Percentiles rank a stretch among this genome's conserved stretches.
These are phyloP conservation scores for Crithidia expoeki DNA, from an alignment of 208 protist genomes.

Conservation along the genomic window DNA sequence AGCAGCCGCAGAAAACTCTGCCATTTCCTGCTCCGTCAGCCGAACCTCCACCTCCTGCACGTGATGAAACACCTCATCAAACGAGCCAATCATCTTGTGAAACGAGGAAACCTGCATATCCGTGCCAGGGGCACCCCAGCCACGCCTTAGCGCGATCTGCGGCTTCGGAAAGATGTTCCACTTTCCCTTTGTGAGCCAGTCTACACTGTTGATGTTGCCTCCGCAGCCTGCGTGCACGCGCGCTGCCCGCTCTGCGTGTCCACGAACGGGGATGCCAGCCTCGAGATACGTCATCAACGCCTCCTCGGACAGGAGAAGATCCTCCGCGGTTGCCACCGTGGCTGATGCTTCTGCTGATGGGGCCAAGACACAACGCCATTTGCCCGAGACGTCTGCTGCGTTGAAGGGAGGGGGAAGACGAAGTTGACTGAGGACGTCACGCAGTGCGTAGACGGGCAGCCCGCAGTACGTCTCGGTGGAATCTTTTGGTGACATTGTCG, in stretches of 20 bases:
- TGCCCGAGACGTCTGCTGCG: conserved; percentile 52
- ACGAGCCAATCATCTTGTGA: conserved; percentile 78
- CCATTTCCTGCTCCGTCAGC: conserved; percentile 20
- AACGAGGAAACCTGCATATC: conserved; percentile 68
- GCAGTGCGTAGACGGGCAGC: conserved; percentile 57
- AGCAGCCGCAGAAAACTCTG: conserved; percentile 1
- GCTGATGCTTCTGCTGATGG: conserved; percentile 33
- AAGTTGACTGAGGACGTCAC: conserved; percentile 69
- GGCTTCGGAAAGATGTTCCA: conserved; percentile 77
- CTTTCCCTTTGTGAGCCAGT: conserved; percentile 49
- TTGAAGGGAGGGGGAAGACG: conserved; percentile 49
- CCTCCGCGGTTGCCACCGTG: conserved; percentile 9
- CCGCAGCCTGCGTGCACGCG: conserved; percentile 43
- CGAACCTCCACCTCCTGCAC: conserved; percentile 33
- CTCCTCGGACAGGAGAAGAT: conserved; percentile 42
- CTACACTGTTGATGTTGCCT: conserved; percentile 55
- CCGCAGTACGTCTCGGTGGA: conserved; percentile 23
- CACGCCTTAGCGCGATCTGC: conserved; percentile 80
- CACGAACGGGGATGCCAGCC: conserved; percentile 57
- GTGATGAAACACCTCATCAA: conserved; percentile 80
- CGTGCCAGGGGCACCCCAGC: conserved; percentile 84
- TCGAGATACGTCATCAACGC: conserved; percentile 59
- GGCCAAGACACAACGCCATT: conserved; percentile 86
- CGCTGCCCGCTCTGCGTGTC: conserved; percentile 31
- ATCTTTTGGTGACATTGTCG: background rate